These are phyloP conservation scores for Posidonia oceanica DNA, from an alignment of 116 monocot genomes.

Conservation along the genomic window DNA sequence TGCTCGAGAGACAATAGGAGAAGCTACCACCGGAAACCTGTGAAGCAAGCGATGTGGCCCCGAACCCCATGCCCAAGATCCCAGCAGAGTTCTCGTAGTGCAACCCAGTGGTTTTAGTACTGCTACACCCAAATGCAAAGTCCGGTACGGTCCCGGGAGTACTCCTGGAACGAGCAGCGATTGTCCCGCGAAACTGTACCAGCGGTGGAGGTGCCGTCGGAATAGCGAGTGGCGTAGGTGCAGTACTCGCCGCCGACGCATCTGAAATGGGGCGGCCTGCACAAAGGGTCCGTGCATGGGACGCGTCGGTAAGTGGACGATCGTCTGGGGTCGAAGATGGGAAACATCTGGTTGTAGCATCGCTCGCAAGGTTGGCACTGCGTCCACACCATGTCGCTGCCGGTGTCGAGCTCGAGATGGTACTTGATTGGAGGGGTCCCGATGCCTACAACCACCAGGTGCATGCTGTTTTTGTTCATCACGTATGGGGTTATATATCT, in stretches of 20 bases:
- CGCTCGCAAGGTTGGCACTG: constrained; percentile 38
- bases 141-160: constrained; percentile 1
- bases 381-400: constrained; percentile 48
- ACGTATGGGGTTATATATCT: no score
- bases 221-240: background rate
- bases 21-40: constrained; percentile 40
- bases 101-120: constrained; percentile 11
- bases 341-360: constrained; percentile 27
- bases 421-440: constrained; percentile 1
- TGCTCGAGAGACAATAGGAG: constrained; percentile 60
- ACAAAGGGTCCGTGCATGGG: constrained; percentile 10
- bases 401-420: constrained; percentile 35
- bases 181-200: constrained; percentile 48
- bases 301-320: constrained; percentile 27
- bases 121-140: constrained; percentile 60
- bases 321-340: constrained; percentile 25
- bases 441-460: background rate
- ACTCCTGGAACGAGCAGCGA: constrained; percentile 5
- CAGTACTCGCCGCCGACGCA: constrained; percentile 4
- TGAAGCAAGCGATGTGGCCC: constrained; percentile 43
- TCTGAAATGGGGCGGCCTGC: background rate
- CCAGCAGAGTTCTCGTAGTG: constrained; percentile 34
- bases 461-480: no score
- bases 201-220: background rate
- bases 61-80: constrained; percentile 54